Evolutionary conservation across 495 filamentous ascomycete species (phyloP).

Genomic region (Neurospora sp.): DNA sequence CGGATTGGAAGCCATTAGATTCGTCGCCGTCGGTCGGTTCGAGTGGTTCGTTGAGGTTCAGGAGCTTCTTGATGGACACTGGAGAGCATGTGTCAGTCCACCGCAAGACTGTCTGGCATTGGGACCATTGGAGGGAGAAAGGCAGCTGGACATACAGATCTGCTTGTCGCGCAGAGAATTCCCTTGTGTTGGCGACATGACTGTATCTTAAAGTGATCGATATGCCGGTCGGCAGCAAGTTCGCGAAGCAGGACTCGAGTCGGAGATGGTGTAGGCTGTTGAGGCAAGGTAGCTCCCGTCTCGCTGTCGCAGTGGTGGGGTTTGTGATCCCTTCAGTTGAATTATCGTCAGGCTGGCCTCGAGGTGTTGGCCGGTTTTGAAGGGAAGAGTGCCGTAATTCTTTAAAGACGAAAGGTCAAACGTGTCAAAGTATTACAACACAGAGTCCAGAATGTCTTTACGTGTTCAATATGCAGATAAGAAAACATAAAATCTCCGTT

Average conservation of each 20-base stretch:
- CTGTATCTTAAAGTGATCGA: neutral
- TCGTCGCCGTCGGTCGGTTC: conserved; percentile 44
- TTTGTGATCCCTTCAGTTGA: neutral
- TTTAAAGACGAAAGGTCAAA: neutral
- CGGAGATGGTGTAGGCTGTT: neutral
- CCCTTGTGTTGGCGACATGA: conserved; percentile 38
- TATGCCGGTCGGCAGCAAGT: neutral
- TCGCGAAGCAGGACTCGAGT: neutral
- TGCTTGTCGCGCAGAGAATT: conserved; percentile 89
- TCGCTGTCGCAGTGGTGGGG: neutral
- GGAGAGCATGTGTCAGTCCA: conserved; percentile 11
- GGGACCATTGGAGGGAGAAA: conserved; percentile 25
- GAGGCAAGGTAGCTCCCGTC: neutral
- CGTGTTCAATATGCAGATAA: neutral
- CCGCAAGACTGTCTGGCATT: neutral
- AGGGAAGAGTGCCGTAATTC: neutral
- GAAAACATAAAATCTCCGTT: neutral
- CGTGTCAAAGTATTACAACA: neutral
- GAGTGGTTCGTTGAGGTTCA: conserved; percentile 79
- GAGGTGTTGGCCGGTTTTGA: neutral
- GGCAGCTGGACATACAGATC: conserved; percentile 53
- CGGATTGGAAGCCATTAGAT: conserved; percentile 54
- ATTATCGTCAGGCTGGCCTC: neutral
- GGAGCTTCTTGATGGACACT: conserved; percentile 93
- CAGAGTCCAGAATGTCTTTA: neutral